Percentiles rank a stretch among this genome's conserved stretches.
Evolutionary conservation across 192 early-diverging fungal species (phyloP).

Genomic region (Helicostylum pulchrum): DNA sequence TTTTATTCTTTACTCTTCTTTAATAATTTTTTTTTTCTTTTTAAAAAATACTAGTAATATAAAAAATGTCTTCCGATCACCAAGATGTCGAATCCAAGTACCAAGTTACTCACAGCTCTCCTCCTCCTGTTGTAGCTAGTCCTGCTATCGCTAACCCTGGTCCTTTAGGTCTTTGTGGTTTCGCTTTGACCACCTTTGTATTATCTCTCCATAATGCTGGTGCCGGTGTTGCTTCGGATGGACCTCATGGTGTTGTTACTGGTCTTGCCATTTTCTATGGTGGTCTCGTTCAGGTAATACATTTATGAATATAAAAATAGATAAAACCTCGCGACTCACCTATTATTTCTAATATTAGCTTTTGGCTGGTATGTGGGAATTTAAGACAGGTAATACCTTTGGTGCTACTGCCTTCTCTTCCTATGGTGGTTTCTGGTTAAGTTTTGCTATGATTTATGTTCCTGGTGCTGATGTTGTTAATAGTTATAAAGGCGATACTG

Average conservation of each 20-base stretch:
- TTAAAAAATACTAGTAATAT: constrained; percentile 3
- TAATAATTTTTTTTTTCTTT: background rate
- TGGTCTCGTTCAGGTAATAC: constrained; percentile 59
- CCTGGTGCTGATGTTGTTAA: constrained; percentile 51
- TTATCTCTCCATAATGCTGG: constrained; percentile 70
- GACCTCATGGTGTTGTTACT: constrained; percentile 58
- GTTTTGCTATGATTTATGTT: constrained; percentile 55
- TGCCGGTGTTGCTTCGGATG: constrained; percentile 52
- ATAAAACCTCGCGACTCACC: background rate
- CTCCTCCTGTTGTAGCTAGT: constrained; percentile 31
- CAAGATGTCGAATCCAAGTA: constrained; percentile 27
- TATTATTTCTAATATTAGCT: constrained; percentile 25
- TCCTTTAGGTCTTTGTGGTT: constrained; percentile 59
- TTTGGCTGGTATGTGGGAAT: constrained; percentile 67
- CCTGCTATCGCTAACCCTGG: constrained; percentile 55
- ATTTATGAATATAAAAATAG: background rate
- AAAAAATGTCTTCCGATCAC: constrained; percentile 18
- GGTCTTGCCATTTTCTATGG: constrained; percentile 75
- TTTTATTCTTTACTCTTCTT: constrained; percentile 8
- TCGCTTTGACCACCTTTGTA: constrained; percentile 71
- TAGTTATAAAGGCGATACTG: constrained; percentile 29
- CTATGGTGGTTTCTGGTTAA: constrained; percentile 68
- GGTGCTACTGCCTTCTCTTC: constrained; percentile 77
- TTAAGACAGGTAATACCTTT: constrained; percentile 70
- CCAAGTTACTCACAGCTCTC: constrained; percentile 8